phyloP scores from a whole-genome alignment of 148 eudicot species.

The Diospyros kaki region DNA sequence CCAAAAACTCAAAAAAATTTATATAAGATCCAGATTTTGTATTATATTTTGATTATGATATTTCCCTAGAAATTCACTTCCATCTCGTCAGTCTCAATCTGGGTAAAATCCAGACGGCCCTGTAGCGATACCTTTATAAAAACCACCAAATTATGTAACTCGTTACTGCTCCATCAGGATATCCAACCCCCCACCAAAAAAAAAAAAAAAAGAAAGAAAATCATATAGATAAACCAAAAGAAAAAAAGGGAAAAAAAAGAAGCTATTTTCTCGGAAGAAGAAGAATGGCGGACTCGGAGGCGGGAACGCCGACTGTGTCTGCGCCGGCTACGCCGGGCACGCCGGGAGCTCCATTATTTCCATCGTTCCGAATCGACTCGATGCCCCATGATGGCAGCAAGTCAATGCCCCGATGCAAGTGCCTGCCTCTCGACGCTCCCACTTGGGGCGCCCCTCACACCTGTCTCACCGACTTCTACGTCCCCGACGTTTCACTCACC shows the following conservation, averaged over 20 bases:
- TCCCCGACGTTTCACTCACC: conserved; percentile 81
- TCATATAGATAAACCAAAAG: conserved; percentile 18
- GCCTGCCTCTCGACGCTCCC: conserved; percentile 53
- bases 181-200: conserved; percentile 4
- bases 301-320: conserved; percentile 36
- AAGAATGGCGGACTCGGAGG: conserved; percentile 27
- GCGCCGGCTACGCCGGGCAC: conserved; percentile 75
- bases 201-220: conserved; percentile 17
- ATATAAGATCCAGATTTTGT: too few species aligned
- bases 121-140: conserved; percentile 10
- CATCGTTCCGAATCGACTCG: conserved; percentile 66
- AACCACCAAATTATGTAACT: conserved; percentile 14
- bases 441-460: conserved; percentile 55
- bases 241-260: conserved; percentile 25
- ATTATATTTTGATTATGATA: too few species aligned
- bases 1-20: too few species aligned
- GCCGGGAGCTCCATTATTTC: conserved; percentile 55
- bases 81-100: background rate
- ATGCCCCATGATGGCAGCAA: conserved; percentile 69
- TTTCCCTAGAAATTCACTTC: background rate
- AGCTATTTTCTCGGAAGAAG: background rate
- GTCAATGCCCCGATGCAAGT: conserved; percentile 81
- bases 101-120: background rate
- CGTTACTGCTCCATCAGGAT: background rate
- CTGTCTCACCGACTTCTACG: conserved; percentile 60